Conservation (phyloP, 495 filamentous ascomycete species). For the Hyphodiscus hymeniophilus region DNA sequence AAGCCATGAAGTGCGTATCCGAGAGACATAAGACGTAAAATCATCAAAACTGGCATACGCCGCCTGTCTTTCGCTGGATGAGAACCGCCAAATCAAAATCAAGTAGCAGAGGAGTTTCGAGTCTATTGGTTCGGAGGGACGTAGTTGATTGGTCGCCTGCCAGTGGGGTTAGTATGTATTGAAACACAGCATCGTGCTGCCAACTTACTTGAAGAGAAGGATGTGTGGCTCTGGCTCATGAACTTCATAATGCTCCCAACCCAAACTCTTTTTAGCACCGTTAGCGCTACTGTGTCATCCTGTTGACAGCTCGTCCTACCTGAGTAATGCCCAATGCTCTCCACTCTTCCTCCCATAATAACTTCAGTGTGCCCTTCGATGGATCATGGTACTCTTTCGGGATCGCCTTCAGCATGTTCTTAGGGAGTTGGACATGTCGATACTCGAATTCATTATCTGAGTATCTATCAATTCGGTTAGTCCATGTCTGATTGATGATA, state of each 20-base stretch:
- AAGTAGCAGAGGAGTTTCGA: neutral
- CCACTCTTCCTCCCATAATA: conserved; percentile 99
- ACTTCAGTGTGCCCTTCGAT: conserved; percentile 83
- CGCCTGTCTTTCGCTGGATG: conserved; percentile 9
- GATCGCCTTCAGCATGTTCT: conserved; percentile 95
- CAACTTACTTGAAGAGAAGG: conserved; percentile 87
- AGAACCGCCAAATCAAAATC: conserved; percentile 17
- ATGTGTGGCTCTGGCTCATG: conserved; percentile 98
- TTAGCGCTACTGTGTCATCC: neutral
- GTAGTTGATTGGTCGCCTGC: conserved; percentile 79
- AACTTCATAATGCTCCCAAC: conserved; percentile 99
- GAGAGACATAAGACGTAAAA: conserved; percentile 23
- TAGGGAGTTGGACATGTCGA: conserved; percentile 93
- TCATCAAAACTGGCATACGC: conserved; percentile 19
- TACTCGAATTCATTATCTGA: conserved; percentile 86
- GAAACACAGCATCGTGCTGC: neutral
- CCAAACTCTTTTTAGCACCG: conserved; percentile 61
- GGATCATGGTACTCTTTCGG: conserved; percentile 92
- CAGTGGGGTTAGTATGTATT: neutral
- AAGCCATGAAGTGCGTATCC: conserved; percentile 16
- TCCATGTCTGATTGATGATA: neutral
- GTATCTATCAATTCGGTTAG: conserved; percentile 48
- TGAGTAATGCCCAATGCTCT: conserved; percentile 92
- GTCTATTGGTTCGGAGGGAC: conserved; percentile 53
- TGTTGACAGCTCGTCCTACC: conserved; percentile 39